Conservation (phyloP, 129 eudicot genomes). For the Escallonia rubra region DNA sequence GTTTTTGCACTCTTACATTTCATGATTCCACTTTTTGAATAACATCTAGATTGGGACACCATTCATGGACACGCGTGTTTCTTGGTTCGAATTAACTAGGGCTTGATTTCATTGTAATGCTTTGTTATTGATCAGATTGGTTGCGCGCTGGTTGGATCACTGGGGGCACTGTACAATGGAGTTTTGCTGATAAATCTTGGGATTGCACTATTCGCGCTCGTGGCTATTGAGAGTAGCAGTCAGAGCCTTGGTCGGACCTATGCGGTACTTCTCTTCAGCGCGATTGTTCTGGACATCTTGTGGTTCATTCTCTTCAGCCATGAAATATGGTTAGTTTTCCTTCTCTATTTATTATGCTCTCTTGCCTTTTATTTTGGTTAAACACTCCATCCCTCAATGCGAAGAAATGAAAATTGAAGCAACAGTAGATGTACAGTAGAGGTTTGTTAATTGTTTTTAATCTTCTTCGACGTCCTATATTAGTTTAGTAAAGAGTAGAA, state of each 20-base stretch:
- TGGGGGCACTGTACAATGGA: conserved; percentile 81
- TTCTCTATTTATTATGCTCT: not conserved
- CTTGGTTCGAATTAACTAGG: no score
- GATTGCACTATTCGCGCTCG: conserved; percentile 68
- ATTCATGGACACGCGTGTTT: no score
- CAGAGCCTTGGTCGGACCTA: conserved; percentile 84
- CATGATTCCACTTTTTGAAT: no score
- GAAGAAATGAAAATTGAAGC: no score
- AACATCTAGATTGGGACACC: no score
- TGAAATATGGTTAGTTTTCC: conserved; percentile 57
- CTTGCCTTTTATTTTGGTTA: not conserved
- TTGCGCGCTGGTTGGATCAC: conserved; percentile 90
- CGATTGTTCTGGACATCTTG: conserved; percentile 55
- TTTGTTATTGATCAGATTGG: conserved; percentile 55
- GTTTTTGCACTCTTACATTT: no score
- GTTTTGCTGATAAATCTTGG: conserved; percentile 65
- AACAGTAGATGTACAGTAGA: no score
- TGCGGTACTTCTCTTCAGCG: conserved; percentile 63
- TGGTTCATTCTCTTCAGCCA: conserved; percentile 74
- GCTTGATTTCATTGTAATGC: no score
- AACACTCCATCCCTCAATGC: not conserved
- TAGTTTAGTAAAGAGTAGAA: no score
- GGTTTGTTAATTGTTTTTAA: no score
- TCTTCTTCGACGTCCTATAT: no score
- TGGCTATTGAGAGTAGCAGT: conserved; percentile 91